Evolutionary conservation across 345 rosid species (phyloP).

Genomic region (Citrus glauca): DNA sequence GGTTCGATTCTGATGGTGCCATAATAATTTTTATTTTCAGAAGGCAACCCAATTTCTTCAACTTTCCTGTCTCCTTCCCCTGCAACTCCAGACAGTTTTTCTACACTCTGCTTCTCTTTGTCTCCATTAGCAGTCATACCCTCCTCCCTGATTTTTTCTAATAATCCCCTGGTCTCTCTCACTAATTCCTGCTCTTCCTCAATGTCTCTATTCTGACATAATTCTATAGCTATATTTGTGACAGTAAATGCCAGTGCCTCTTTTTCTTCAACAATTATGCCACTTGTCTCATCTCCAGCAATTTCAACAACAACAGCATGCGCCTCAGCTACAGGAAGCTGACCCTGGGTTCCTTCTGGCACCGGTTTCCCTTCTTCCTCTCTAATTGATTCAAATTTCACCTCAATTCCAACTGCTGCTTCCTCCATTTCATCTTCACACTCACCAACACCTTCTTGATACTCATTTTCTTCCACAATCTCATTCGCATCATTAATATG

Average conservation of each 20-base stretch:
- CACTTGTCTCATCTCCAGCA: conserved; percentile 15
- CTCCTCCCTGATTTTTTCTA: conserved; percentile 43
- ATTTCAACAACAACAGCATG: conserved; percentile 1
- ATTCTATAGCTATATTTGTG: conserved; percentile 14
- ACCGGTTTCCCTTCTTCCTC: conserved; percentile 1
- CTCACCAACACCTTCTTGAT: background rate
- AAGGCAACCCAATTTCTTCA: background rate
- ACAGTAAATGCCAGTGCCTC: conserved; percentile 13
- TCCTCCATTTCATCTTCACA: conserved; percentile 11
- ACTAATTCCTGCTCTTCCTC: conserved; percentile 30
- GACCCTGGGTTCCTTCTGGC: background rate
- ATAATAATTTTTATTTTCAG: conserved; percentile 3
- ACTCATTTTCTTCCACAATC: background rate
- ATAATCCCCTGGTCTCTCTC: conserved; percentile 38
- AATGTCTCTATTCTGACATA: conserved; percentile 10
- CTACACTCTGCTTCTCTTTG: conserved; percentile 4
- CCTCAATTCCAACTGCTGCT: conserved; percentile 7
- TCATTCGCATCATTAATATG: background rate
- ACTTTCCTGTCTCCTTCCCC: conserved; percentile 5
- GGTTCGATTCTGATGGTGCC: background rate
- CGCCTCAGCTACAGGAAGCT: background rate
- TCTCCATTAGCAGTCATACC: conserved; percentile 13
- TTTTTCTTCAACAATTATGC: background rate
- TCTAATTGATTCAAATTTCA: background rate
- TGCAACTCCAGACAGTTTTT: background rate